Conservation (phyloP, 495 filamentous ascomycete genomes). For the Pyrenopolyporus hunteri region DNA sequence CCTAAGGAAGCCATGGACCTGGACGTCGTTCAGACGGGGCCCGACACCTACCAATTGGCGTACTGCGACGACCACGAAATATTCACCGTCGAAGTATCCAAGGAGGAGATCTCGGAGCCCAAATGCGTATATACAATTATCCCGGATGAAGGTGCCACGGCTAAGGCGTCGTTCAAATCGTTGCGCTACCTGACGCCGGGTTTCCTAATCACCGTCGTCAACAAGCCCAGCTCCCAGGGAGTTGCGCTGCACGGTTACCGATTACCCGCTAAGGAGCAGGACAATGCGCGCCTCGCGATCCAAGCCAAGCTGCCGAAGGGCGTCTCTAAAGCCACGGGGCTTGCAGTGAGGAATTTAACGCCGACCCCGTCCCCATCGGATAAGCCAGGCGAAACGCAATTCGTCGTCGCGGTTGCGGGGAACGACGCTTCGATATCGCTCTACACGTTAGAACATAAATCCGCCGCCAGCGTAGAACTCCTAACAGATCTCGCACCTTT, state of each 20-base stretch:
- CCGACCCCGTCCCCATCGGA: conserved; percentile 52
- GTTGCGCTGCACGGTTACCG: conserved; percentile 60
- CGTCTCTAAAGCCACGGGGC: conserved; percentile 63
- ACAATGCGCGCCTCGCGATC: conserved; percentile 51
- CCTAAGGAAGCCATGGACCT: conserved; percentile 80
- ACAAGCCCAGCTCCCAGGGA: conserved; percentile 54
- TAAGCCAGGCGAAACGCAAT: conserved; percentile 67
- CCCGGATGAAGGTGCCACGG: conserved; percentile 55
- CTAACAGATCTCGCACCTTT: conserved; percentile 64
- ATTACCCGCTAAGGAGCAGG: conserved; percentile 48
- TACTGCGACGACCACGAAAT: conserved; percentile 85
- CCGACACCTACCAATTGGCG: conserved; percentile 68
- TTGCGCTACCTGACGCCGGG: conserved; percentile 80
- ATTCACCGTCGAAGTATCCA: conserved; percentile 58
- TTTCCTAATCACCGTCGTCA: conserved; percentile 68
- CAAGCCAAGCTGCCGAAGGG: conserved; percentile 50
- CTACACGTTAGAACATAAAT: conserved; percentile 69
- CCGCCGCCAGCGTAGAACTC: conserved; percentile 53
- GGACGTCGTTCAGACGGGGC: conserved; percentile 68
- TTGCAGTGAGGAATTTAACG: conserved; percentile 73
- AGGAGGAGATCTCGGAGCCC: conserved; percentile 61
- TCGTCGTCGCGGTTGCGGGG: conserved; percentile 79
- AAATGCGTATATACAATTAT: conserved; percentile 66
- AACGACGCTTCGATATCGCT: conserved; percentile 82
- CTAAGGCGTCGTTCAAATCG: conserved; percentile 63